Base-by-base conservation (phyloP, 352 stramenopile species). In the Aphanomyces euteiches region DNA sequence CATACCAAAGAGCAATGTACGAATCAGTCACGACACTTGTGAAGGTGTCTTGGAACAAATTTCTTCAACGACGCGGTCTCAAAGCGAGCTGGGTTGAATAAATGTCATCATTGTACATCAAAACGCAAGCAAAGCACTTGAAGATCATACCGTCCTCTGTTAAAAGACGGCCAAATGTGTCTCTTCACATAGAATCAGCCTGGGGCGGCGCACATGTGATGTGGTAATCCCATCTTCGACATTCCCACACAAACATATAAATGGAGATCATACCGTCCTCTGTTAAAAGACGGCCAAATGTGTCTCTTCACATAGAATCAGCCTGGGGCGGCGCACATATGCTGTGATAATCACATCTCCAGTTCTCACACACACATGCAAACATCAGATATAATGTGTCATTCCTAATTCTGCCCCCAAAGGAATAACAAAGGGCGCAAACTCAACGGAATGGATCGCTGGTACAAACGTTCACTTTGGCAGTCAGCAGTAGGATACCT, bases 31-130 rank as follows among this genome's bases (percentile, higher is more conserved):
- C 64, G 64, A 61, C n/a, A 47, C 64, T 63, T 70, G 64, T 70
- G 64, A 70, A 43, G 64, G 64, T 47, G n/a, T 61, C 64, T 70
- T 47, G 61, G 64, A 70, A 70, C 64, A 70, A 70, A 63, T 70
- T 60, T 70, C 64, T 70, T 70, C 64, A 70, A 61, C 64, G 64
- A 70, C 64, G 53, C 43, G 53, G 64, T 70, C 64, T 70, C 53
- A 70, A 70, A 70, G 64, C 64, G 64, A 70, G 64, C 64, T 70
- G 64, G 64, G 64, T 61, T 70, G 64, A 63, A 48, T 69, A 48
- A 37, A 61, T 70, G 64, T 70, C 64, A 70, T 70, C 64, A 70
- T 70, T 7, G 36, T 70, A 69, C 63, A 69, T 45, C 5, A n/a
- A 15, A 21, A 61, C 59, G 17, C 41, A 60, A 40, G 39, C n/a